Evolutionary conservation across 345 rosid genomes (phyloP), one percentile per base, ranked within the genome.

Genomic region (Streptanthus diversifolius): DNA sequence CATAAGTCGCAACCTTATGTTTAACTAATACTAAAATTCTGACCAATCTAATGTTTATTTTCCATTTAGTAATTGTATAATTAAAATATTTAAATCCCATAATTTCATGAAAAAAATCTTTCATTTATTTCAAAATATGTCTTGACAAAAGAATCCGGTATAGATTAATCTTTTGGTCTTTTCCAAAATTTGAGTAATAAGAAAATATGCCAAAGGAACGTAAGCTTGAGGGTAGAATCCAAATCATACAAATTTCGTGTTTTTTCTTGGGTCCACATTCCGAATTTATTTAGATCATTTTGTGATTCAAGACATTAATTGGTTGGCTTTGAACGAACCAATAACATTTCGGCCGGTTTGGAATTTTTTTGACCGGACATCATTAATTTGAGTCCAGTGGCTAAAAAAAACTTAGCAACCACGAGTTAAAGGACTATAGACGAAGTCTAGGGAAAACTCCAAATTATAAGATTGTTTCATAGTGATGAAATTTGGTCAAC

Each of bases 171-270:
- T 30, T 59, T 37, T 27, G 41, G 18, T 15, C 8, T 36, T 71
- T 40, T 22, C 19, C 3, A 41, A 62, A 62, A 72, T 53, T 52
- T 73, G 45, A 63, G 65, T 64, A 54, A 35, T 24, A 24, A 64
- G 21, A 25, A 63, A 56, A 53, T 56, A 56, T 66, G 52, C 77
- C 35, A 25, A 54, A 32, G 49, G 60, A 72, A 70, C 70, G 65
- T 64, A 60, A 13, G 68, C 41, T 62, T 49, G 43, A 11, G 13
- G 17, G 40, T 37, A 8, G 69, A 63, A 73, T 29, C 35, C n/a
- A 40, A 12, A 63, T 73, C 77, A 73, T 63, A 43, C 7, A 18
- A 64, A 73, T 32, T 49, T 73, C 77, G 63, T 63, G 76, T 49
- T 6, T 29, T 71, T 49, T 37, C 17, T 48, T 5, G 43, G 43